Evolutionary conservation across 805 yeast species (phyloP).

Genomic region (Cyberlindnera amylophila): DNA sequence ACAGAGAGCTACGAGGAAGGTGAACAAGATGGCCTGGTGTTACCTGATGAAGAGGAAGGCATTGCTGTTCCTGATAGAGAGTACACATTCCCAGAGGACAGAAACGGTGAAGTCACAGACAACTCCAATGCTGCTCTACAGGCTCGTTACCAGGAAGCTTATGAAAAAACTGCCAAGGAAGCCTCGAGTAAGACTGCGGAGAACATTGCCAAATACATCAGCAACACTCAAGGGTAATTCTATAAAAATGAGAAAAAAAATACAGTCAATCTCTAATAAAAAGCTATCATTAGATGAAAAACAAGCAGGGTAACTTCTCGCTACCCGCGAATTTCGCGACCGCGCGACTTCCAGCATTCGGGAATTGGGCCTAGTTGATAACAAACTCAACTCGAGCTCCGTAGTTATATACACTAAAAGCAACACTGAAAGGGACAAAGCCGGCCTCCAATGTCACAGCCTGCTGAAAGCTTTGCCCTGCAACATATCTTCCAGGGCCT

Average conservation of each 20-base stretch:
- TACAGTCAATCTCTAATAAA: too few species aligned
- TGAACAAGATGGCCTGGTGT: constrained; percentile 39
- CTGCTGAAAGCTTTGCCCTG: constrained; percentile 29
- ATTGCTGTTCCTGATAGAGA: constrained; percentile 43
- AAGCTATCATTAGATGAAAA: too few species aligned
- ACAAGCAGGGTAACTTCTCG: too few species aligned
- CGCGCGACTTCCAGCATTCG: too few species aligned
- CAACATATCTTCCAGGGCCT: constrained; percentile 35
- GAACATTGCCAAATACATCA: constrained; percentile 64
- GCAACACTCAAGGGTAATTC: constrained; percentile 17
- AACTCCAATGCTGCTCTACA: constrained; percentile 44
- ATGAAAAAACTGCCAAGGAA: constrained; percentile 56
- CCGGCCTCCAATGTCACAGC: constrained; percentile 17
- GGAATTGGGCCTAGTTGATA: too few species aligned
- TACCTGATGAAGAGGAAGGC: constrained; percentile 45
- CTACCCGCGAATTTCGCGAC: too few species aligned
- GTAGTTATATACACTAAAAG: too few species aligned
- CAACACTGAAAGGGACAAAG: not conserved
- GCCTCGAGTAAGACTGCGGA: constrained; percentile 69
- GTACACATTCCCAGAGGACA: constrained; percentile 67
- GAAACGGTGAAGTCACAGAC: constrained; percentile 55
- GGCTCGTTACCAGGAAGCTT: constrained; percentile 68
- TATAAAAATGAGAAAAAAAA: not conserved
- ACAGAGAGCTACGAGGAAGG: constrained; percentile 44
- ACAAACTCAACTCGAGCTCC: too few species aligned